Percentiles rank a stretch among this genome's conserved stretches.
Conservation (phyloP, 2,329 filamentous ascomycete genomes). For the Colletotrichum magnum region DNA sequence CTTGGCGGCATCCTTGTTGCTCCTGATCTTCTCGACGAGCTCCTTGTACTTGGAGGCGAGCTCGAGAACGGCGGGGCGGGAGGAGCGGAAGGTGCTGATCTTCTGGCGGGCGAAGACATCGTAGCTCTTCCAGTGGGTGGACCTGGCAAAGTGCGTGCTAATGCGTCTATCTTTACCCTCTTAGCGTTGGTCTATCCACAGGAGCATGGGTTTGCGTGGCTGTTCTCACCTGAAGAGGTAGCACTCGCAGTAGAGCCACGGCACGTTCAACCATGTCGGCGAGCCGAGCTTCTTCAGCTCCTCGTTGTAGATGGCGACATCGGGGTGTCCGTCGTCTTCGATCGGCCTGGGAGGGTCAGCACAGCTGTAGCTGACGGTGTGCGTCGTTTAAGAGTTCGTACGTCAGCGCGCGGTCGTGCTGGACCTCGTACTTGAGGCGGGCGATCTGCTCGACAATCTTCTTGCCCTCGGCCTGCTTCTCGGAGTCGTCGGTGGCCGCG, state of each 20-base stretch:
- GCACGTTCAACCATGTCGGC: slow-evolving; percentile 84
- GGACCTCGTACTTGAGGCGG: slow-evolving; percentile 92
- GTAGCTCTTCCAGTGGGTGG: slow-evolving; percentile 88
- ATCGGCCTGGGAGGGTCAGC: slow-evolving; percentile 69
- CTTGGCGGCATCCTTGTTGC: slow-evolving; percentile 63
- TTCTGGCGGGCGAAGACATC: slow-evolving; percentile 94
- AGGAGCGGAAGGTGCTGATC: slow-evolving; percentile 91
- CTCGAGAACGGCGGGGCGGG: slow-evolving; percentile 87
- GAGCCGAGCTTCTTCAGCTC: slow-evolving; percentile 82
- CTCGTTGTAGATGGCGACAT: slow-evolving; percentile 86
- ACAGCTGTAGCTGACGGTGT: background rate
- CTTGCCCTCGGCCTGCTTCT: slow-evolving; percentile 86
- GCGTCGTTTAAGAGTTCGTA: slow-evolving; percentile 57
- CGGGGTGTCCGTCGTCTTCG: slow-evolving; percentile 80
- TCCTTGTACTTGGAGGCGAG: slow-evolving; percentile 84
- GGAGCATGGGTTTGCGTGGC: background rate
- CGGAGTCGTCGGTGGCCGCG: slow-evolving; percentile 69
- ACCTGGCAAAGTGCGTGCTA: slow-evolving; percentile 81
- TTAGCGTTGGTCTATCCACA: slow-evolving; percentile 22
- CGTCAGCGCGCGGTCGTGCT: slow-evolving; percentile 87
- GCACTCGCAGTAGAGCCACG: slow-evolving; percentile 95
- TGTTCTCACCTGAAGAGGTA: slow-evolving; percentile 83
- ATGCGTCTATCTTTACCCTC: slow-evolving; percentile 71
- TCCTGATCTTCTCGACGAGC: slow-evolving; percentile 76
- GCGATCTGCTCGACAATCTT: slow-evolving; percentile 84